These are phyloP conservation scores for Yamadazyma sp. DNA, from an alignment of 1,139 yeast genomes.

Conservation along the genomic window DNA sequence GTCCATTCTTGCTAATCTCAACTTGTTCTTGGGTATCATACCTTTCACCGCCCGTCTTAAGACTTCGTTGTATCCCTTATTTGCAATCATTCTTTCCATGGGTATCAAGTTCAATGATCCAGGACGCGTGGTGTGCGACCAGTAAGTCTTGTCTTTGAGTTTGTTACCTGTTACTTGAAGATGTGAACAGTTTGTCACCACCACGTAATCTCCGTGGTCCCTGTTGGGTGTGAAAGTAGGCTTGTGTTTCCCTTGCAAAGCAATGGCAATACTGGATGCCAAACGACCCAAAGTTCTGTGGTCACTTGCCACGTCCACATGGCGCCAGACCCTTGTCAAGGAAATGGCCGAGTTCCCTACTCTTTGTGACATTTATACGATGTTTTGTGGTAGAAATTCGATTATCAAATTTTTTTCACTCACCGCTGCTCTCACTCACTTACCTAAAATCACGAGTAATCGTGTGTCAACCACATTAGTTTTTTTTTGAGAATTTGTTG, in stretches of 20 bases:
- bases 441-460: neutral
- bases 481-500: slow-evolving; percentile 1
- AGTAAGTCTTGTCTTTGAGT: slow-evolving; percentile 78
- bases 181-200: slow-evolving; percentile 87
- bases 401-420: slow-evolving; percentile 1
- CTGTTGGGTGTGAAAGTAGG: slow-evolving; percentile 74
- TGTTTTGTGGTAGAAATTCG: neutral
- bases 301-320: slow-evolving; percentile 86
- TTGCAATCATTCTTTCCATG: slow-evolving; percentile 73
- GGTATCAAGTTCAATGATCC: slow-evolving; percentile 84
- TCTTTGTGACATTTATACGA: slow-evolving; percentile 50
- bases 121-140: slow-evolving; percentile 89
- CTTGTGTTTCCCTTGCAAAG: slow-evolving; percentile 94
- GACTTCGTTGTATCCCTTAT: slow-evolving; percentile 84
- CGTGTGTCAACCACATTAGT: neutral
- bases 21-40: slow-evolving; percentile 91
- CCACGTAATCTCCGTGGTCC: slow-evolving; percentile 96
- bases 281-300: slow-evolving; percentile 86
- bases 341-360: slow-evolving; percentile 68
- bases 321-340: slow-evolving; percentile 92
- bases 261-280: slow-evolving; percentile 83
- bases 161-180: slow-evolving; percentile 83
- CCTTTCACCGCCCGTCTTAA: slow-evolving; percentile 86
- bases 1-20: slow-evolving; percentile 75
- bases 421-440: neutral